phyloP scores from a whole-genome alignment of 2,329 filamentous ascomycete genomes.

The Endoconidiophora laricicola region DNA sequence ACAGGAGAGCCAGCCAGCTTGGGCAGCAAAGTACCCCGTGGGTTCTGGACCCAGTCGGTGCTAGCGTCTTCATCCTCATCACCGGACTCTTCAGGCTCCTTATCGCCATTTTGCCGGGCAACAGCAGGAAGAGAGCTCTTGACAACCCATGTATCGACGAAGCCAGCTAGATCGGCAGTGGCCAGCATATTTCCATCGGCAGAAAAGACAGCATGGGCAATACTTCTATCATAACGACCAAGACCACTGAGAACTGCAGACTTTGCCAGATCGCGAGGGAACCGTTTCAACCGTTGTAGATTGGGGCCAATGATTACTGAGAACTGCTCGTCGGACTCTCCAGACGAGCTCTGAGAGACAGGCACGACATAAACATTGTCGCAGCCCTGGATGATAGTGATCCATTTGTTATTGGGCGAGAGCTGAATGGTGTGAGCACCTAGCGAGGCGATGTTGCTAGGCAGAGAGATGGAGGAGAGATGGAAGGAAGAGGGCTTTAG shows the following conservation, averaged over 20 bases:
- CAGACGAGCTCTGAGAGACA: constrained; percentile 18
- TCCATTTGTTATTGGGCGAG: constrained; percentile 54
- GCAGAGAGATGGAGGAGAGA: constrained; percentile 53
- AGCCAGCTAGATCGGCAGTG: constrained; percentile 65
- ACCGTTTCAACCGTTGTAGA: constrained; percentile 32
- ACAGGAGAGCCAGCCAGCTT: constrained; percentile 48
- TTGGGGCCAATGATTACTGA: constrained; percentile 18
- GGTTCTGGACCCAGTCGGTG: constrained; percentile 54
- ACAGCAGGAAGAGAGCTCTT: constrained; percentile 26
- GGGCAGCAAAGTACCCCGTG: constrained; percentile 50
- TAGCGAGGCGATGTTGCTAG: constrained; percentile 34
- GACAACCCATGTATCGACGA: constrained; percentile 73
- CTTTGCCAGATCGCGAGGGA: constrained; percentile 37
- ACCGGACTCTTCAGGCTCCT: constrained; percentile 20
- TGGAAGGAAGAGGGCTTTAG: constrained; percentile 46
- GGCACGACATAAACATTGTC: constrained; percentile 38
- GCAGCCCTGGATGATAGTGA: constrained; percentile 46
- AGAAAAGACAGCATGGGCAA: constrained; percentile 63
- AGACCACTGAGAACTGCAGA: constrained; percentile 46
- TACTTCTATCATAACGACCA: constrained; percentile 58
- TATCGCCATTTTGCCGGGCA: constrained; percentile 18
- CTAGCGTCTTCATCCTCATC: constrained; percentile 25
- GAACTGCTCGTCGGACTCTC: constrained; percentile 10
- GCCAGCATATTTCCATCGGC: constrained; percentile 65
- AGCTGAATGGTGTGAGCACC: constrained; percentile 57